Evolutionary conservation across 1,284 basidiomycete species (phyloP).

Genomic region (Xerocomus amazonicus): DNA sequence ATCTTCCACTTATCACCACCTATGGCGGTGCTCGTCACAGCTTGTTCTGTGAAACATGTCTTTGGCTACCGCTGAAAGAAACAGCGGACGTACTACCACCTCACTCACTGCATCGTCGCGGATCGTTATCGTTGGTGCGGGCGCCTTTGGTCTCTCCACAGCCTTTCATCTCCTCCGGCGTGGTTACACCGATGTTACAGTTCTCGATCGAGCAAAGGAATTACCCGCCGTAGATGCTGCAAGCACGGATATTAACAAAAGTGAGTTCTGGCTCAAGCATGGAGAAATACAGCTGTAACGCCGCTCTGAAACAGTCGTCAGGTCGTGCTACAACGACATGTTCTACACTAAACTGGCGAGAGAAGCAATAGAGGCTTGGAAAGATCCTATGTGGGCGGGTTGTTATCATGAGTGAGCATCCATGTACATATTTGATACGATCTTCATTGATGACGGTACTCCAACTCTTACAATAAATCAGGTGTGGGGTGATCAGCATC

Average conservation of each 20-base stretch:
- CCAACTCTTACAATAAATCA: not conserved
- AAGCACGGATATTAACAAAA: constrained; percentile 82
- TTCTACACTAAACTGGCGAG: constrained; percentile 72
- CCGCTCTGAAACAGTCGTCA: constrained; percentile 48
- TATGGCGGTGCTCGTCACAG: not conserved
- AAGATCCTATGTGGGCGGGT: constrained; percentile 61
- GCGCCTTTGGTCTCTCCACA: constrained; percentile 83
- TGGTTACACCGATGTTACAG: constrained; percentile 65
- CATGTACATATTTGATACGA: not conserved
- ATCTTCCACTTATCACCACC: not conserved
- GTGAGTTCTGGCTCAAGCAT: constrained; percentile 35
- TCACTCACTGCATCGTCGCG: constrained; percentile 5
- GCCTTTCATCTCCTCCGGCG: constrained; percentile 70
- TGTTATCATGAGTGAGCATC: constrained; percentile 77
- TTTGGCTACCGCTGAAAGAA: not conserved
- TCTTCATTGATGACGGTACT: not conserved
- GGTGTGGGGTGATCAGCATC: constrained; percentile 28
- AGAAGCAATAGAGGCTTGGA: constrained; percentile 74
- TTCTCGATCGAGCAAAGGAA: constrained; percentile 64
- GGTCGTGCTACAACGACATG: constrained; percentile 64
- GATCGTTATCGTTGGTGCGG: constrained; percentile 78
- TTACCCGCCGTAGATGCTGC: constrained; percentile 79
- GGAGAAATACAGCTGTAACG: not conserved
- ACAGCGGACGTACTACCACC: too few relatives aligned
- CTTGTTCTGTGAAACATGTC: constrained; percentile 8